phyloP scores from a whole-genome alignment of 2,329 filamentous ascomycete genomes.

The Alternaria sp. region DNA sequence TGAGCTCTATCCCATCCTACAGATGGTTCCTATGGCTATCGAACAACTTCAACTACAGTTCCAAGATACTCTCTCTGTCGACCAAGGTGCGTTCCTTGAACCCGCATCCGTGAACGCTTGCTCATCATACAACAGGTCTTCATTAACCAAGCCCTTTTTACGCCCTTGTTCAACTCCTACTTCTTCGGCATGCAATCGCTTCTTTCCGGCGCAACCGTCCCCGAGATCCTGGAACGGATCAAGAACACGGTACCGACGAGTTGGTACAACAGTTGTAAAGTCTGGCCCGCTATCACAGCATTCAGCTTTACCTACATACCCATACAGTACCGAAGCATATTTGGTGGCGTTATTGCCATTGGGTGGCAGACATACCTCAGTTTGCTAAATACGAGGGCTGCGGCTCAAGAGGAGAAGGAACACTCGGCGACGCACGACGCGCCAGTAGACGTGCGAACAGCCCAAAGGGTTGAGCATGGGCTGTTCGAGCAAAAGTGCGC shows the following conservation, averaged over 20 bases:
- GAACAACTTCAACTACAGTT: slow-evolving; percentile 82
- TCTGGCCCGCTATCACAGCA: slow-evolving; percentile 88
- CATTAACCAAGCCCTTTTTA: slow-evolving; percentile 82
- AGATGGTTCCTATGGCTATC: slow-evolving; percentile 85
- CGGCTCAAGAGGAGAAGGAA: slow-evolving; percentile 60
- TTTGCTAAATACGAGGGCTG: slow-evolving; percentile 77
- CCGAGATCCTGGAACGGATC: slow-evolving; percentile 74
- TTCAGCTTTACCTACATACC: slow-evolving; percentile 87
- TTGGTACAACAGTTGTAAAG: slow-evolving; percentile 79
- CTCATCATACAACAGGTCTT: slow-evolving; percentile 59
- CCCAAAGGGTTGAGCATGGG: slow-evolving; percentile 13
- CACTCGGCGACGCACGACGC: slow-evolving; percentile 20
- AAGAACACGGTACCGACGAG: slow-evolving; percentile 78
- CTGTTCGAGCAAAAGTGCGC: slow-evolving; percentile 29
- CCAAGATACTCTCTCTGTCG: slow-evolving; percentile 72
- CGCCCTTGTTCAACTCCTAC: slow-evolving; percentile 67
- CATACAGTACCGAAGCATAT: slow-evolving; percentile 80
- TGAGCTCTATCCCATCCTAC: slow-evolving; percentile 79
- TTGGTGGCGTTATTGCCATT: slow-evolving; percentile 78
- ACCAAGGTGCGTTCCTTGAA: slow-evolving; percentile 62
- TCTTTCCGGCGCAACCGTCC: slow-evolving; percentile 66
- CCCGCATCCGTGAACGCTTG: neutral
- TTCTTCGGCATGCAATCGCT: slow-evolving; percentile 62
- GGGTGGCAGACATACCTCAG: slow-evolving; percentile 94
- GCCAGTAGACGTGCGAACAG: slow-evolving; percentile 5